These are phyloP conservation scores for Rutstroemia sp. DNA, from an alignment of 2,329 filamentous ascomycete species.

Conservation along the genomic window DNA sequence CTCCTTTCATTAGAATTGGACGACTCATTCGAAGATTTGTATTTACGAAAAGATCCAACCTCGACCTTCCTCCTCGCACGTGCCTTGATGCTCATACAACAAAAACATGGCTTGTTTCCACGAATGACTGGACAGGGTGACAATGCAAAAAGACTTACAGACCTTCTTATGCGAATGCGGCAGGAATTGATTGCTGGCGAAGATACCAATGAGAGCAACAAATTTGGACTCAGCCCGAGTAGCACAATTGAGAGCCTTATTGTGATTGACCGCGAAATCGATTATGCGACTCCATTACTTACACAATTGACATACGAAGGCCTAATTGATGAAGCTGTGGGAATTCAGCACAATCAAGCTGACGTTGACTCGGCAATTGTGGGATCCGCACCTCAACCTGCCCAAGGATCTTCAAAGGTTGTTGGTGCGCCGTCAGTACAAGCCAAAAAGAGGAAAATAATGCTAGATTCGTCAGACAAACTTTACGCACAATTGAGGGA, in stretches of 20 bases:
- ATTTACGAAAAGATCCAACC: constrained; percentile 83
- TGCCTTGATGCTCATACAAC: constrained; percentile 90
- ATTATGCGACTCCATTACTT: constrained; percentile 84
- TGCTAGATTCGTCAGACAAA: constrained; percentile 82
- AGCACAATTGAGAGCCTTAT: constrained; percentile 84
- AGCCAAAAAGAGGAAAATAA: constrained; percentile 77
- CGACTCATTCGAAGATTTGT: constrained; percentile 79
- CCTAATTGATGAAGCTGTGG: constrained; percentile 86
- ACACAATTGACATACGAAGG: constrained; percentile 97
- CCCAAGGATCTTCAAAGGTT: constrained; percentile 46
- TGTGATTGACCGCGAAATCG: constrained; percentile 90
- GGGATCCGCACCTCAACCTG: constrained; percentile 57
- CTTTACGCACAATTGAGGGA: constrained; percentile 84
- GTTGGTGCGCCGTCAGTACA: constrained; percentile 49
- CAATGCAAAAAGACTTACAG: constrained; percentile 80
- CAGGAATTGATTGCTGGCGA: constrained; percentile 81
- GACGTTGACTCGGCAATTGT: constrained; percentile 89
- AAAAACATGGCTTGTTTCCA: constrained; percentile 86
- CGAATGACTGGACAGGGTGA: constrained; percentile 94
- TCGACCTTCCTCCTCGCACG: constrained; percentile 83
- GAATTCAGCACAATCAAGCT: constrained; percentile 85
- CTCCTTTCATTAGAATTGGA: constrained; percentile 86
- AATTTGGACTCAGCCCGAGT: constrained; percentile 72
- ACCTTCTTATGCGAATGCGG: constrained; percentile 83
- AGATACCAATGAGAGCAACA: constrained; percentile 53